Conservation (phyloP, 2,329 filamentous ascomycete genomes). For the Talaromyces sp. region DNA sequence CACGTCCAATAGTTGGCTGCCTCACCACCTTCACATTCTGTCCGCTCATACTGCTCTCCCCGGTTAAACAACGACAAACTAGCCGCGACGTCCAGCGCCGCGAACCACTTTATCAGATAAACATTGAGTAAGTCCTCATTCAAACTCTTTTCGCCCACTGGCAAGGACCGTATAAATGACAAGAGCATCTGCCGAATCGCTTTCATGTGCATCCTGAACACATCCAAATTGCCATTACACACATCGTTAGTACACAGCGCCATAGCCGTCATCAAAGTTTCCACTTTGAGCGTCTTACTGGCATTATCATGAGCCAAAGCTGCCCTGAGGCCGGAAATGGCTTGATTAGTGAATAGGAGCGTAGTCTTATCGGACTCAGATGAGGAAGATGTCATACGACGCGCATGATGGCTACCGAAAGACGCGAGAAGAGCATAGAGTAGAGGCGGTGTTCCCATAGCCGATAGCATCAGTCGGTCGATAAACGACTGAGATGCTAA, state of each 20-base stretch:
- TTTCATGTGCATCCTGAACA: constrained; percentile 27
- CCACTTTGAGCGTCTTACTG: constrained; percentile 19
- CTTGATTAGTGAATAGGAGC: constrained; percentile 28
- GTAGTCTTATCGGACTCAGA: constrained; percentile 19
- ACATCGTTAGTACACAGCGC: constrained; percentile 33
- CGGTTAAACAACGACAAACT: constrained; percentile 23
- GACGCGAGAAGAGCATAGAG: constrained; percentile 28
- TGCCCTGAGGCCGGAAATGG: constrained; percentile 25
- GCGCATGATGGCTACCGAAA: constrained; percentile 29
- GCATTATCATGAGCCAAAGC: constrained; percentile 19
- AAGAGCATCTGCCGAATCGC: constrained; percentile 26
- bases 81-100: constrained; percentile 28
- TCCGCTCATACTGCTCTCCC: neutral
- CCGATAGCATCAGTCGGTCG: constrained; percentile 24
- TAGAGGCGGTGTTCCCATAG: constrained; percentile 27
- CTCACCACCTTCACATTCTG: constrained; percentile 1
- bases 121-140: constrained; percentile 18
- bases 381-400: constrained; percentile 21
- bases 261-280: constrained; percentile 30
- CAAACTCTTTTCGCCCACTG: neutral
- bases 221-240: constrained; percentile 30
- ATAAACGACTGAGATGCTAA: constrained; percentile 25
- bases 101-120: constrained; percentile 31
- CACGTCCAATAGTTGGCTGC: constrained; percentile 11
- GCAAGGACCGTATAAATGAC: constrained; percentile 13